Evolutionary conservation across 2,329 filamentous ascomycete genomes (phyloP).

Genomic region (Monascus ruber): DNA sequence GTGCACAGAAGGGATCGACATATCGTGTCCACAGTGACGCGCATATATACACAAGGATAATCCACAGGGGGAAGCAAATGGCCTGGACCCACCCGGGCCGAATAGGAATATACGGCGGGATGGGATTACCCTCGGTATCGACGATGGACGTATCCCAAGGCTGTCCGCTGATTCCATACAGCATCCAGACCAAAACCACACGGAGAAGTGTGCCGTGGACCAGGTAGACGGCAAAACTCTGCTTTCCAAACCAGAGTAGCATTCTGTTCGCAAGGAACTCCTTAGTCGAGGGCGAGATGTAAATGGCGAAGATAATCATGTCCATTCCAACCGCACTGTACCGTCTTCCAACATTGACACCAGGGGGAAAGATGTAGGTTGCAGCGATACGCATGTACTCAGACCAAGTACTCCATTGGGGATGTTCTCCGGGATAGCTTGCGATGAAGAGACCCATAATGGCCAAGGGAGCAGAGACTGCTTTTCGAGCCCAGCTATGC

Average conservation of each 20-base stretch:
- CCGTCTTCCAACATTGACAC: constrained; percentile 33
- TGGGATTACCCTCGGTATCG: constrained; percentile 28
- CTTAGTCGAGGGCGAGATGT: constrained; percentile 39
- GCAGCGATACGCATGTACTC: constrained; percentile 30
- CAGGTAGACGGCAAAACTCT: constrained; percentile 46
- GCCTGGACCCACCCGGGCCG: constrained; percentile 29
- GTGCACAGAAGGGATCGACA: constrained; percentile 40
- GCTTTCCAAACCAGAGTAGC: constrained; percentile 44
- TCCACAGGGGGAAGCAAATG: constrained; percentile 37
- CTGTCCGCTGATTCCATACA: constrained; percentile 40
- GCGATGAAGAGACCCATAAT: constrained; percentile 37
- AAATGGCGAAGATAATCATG: constrained; percentile 40
- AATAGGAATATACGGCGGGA: constrained; percentile 33
- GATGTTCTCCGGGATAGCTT: constrained; percentile 40
- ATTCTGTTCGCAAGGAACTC: constrained; percentile 39
- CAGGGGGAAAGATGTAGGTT: constrained; percentile 36
- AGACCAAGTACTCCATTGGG: constrained; percentile 42
- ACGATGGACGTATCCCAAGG: constrained; percentile 30
- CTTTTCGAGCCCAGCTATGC: constrained; percentile 29
- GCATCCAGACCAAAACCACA: constrained; percentile 40
- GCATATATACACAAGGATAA: constrained; percentile 35
- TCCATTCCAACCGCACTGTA: constrained; percentile 40
- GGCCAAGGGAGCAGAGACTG: constrained; percentile 28
- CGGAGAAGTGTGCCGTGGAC: constrained; percentile 44
- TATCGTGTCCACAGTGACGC: constrained; percentile 43